phyloP scores from a whole-genome alignment of 345 rosid genomes.

The Arabis hirsuta region DNA sequence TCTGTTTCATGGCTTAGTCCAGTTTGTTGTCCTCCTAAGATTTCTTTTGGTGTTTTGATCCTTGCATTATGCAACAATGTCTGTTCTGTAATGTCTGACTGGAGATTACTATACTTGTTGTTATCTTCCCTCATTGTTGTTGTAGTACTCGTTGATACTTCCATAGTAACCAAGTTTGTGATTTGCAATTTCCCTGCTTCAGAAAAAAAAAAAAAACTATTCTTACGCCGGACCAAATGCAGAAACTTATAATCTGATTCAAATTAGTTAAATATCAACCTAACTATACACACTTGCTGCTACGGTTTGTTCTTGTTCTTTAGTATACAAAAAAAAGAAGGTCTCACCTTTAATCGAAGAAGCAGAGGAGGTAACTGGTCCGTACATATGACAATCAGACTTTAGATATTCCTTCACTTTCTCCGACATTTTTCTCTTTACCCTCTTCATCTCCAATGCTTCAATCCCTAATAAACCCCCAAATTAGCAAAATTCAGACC shows the following conservation, averaged over 20 bases:
- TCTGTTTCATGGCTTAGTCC: constrained; percentile 20
- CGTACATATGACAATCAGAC: constrained; percentile 55
- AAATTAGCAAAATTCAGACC: constrained; percentile 14
- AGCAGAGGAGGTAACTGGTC: constrained; percentile 40
- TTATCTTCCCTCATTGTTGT: constrained; percentile 9
- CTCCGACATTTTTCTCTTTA: constrained; percentile 39
- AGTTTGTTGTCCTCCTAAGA: constrained; percentile 22
- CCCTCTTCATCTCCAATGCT: constrained; percentile 19
- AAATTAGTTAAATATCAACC: background rate
- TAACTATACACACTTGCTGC: background rate
- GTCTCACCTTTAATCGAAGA: constrained; percentile 35
- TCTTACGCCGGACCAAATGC: background rate
- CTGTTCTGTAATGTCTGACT: constrained; percentile 14
- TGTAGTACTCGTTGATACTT: constrained; percentile 35
- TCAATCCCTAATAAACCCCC: constrained; percentile 18
- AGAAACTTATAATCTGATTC: background rate
- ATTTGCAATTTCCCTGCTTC: constrained; percentile 38
- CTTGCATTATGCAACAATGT: constrained; percentile 10
- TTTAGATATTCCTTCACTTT: constrained; percentile 52
- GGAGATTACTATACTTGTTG: constrained; percentile 4
- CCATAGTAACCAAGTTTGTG: constrained; percentile 25
- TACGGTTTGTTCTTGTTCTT: background rate
- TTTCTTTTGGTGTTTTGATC: constrained; percentile 7
- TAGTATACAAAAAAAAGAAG: background rate
- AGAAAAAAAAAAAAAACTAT: background rate